Base-by-base conservation (phyloP, 1,284 basidiomycete genomes). In the Serendipita sp. region DNA sequence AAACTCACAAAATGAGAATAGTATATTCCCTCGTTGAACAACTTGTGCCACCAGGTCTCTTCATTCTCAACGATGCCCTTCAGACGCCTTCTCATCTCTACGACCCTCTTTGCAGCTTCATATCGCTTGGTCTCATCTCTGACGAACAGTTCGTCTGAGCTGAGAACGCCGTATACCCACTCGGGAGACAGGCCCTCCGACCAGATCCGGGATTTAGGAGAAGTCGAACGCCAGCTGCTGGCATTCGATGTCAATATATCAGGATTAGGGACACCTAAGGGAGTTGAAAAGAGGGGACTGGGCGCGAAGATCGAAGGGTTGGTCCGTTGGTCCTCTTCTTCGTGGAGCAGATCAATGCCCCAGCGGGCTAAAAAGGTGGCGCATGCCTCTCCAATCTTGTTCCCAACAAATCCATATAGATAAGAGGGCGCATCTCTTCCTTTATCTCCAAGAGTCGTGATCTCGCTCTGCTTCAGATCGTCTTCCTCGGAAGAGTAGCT, bases 351-450 rank as follows among this genome's bases (percentile, higher is more conserved):
- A 70, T 95, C 92, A 17, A 75, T 72, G 0, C 87, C 91, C 92
- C 93, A 96, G 42, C 90, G 79, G 0, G 85, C 79, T 10, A 95
- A 78, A 92, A 93, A 97, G 71, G 88, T 92, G 3, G 83, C 82
- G 67, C 87, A 87, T 0, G 91, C 88, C 73, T 95, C 91, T 30
- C 93, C 93, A 65, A 96, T 89, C 75, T 92, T 93, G 73, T 93
- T 84, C 0, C 88, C 89, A 3, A 91, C 79, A 26, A 82, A 78
- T 26, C 93, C 93, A 70, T 93, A 93, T 70, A 86, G 83, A 69
- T 83, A 86, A 64, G 72, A 69, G 45, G 72, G 70, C 42, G 67
- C 35, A 64, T 41, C 29, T 65, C 65, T 4, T 66, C 64, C 15
- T 66, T 41, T 5, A 41, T 6, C 13, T 13, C 65, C 53, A 29